Evolutionary conservation across 257 asterid species (phyloP).

Genomic region (Penstemon eatonii): DNA sequence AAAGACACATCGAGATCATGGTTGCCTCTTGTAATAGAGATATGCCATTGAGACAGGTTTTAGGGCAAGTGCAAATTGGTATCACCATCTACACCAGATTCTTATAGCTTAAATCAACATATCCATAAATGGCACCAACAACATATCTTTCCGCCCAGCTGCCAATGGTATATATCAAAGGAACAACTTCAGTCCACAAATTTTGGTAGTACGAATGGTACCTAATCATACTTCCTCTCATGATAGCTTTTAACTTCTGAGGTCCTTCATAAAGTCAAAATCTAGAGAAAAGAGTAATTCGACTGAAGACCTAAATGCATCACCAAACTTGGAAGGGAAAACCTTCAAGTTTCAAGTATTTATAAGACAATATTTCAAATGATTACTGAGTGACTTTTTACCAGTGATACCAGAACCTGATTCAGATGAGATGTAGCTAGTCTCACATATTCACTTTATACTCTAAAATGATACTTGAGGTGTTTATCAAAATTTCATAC

Average conservation of each 20-base stretch:
- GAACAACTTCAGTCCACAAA: background rate
- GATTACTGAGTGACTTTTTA: background rate
- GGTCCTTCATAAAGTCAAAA: background rate
- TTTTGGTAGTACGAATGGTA: constrained; percentile 1
- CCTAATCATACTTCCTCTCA: constrained; percentile 1
- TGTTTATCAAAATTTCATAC: background rate
- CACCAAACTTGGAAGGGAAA: background rate
- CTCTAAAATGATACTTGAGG: background rate
- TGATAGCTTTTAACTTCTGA: background rate
- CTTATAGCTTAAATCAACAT: constrained; percentile 1
- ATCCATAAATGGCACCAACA: background rate
- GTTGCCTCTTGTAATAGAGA: background rate
- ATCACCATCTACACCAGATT: constrained; percentile 1
- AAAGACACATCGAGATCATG: constrained; percentile 2
- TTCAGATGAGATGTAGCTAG: background rate
- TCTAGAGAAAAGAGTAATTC: background rate
- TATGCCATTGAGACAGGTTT: background rate
- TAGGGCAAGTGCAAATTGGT: background rate
- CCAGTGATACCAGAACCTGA: constrained; percentile 1
- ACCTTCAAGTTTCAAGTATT: background rate
- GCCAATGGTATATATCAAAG: constrained; percentile 5
- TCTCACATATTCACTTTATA: background rate
- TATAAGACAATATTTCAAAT: background rate
- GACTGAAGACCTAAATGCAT: background rate
- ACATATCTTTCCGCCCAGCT: background rate